Conservation (phyloP, 2,329 filamentous ascomycete genomes). For the Microdochium trichocladiopsis region DNA sequence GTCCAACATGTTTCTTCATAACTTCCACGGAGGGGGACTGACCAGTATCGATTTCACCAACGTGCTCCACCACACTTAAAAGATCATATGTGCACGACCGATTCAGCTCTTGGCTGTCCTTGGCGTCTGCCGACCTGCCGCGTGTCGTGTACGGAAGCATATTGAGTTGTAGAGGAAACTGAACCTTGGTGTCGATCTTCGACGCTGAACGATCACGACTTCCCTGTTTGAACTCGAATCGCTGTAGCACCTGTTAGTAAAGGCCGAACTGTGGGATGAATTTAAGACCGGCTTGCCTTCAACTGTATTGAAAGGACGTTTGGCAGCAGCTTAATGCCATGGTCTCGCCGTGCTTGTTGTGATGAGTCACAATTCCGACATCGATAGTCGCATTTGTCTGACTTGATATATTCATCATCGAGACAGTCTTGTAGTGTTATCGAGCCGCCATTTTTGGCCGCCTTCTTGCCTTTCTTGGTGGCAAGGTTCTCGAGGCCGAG, state of each 20-base stretch:
- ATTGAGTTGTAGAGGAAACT: slow-evolving; percentile 81
- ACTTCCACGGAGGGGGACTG: slow-evolving; percentile 3
- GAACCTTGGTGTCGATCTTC: slow-evolving; percentile 82
- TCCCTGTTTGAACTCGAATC: slow-evolving; percentile 68
- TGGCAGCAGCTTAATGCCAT: slow-evolving; percentile 77
- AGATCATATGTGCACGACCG: slow-evolving; percentile 77
- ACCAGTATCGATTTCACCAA: slow-evolving; percentile 83
- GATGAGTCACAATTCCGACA: slow-evolving; percentile 73
- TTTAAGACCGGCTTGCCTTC: slow-evolving; percentile 51
- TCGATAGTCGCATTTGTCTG: slow-evolving; percentile 83
- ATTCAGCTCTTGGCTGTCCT: slow-evolving; percentile 46
- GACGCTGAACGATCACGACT: slow-evolving; percentile 62
- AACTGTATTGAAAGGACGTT: slow-evolving; percentile 89
- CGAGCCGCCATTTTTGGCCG: slow-evolving; percentile 36
- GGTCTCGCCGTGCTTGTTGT: slow-evolving; percentile 76
- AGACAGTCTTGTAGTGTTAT: slow-evolving; percentile 67
- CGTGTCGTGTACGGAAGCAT: slow-evolving; percentile 84
- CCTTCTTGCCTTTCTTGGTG: slow-evolving; percentile 56
- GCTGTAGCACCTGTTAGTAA: slow-evolving; percentile 23
- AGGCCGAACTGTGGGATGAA: not conserved
- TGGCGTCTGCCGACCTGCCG: slow-evolving; percentile 41
- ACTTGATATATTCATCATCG: slow-evolving; percentile 77
- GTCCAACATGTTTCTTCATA: no score
- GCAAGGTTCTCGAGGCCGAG: slow-evolving; percentile 72
- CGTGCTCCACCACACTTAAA: slow-evolving; percentile 84